phyloP scores from a whole-genome alignment of 2,329 filamentous ascomycete species.

The Tricladium varicosporioides region DNA sequence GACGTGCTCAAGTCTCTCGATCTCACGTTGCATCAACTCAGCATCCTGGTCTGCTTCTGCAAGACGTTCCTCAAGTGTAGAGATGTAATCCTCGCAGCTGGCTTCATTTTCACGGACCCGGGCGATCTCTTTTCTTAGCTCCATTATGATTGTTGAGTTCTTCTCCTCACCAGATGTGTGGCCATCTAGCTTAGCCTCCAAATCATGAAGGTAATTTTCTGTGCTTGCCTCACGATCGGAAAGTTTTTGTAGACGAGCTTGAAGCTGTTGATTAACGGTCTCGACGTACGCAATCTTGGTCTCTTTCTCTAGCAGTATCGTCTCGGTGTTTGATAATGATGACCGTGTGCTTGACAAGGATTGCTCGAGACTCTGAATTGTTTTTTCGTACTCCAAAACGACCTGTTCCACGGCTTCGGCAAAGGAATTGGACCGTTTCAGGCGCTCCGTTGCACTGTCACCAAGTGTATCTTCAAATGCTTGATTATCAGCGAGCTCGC shows the following conservation, averaged over 20 bases:
- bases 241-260: slow-evolving; percentile 86
- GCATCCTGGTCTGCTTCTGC: slow-evolving; percentile 95
- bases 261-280: slow-evolving; percentile 86
- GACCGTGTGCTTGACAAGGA: slow-evolving; percentile 86
- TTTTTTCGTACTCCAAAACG: slow-evolving; percentile 97
- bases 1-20: slow-evolving; percentile 90
- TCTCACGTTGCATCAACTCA: slow-evolving; percentile 94
- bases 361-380: slow-evolving; percentile 88
- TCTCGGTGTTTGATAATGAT: slow-evolving; percentile 81
- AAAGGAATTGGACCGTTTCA: slow-evolving; percentile 94
- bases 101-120: slow-evolving; percentile 87
- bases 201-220: slow-evolving; percentile 87
- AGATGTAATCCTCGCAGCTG: slow-evolving; percentile 93
- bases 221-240: slow-evolving; percentile 89
- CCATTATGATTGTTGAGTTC: slow-evolving; percentile 78
- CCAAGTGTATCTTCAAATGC: slow-evolving; percentile 61
- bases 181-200: slow-evolving; percentile 87
- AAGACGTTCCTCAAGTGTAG: slow-evolving; percentile 89
- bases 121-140: slow-evolving; percentile 87
- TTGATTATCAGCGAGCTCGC: slow-evolving; percentile 58
- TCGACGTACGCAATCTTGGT: slow-evolving; percentile 91
- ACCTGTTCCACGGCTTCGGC: slow-evolving; percentile 95
- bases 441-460: slow-evolving; percentile 78
- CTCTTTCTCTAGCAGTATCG: slow-evolving; percentile 84
- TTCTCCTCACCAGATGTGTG: slow-evolving; percentile 91